phyloP scores from a whole-genome alignment of 352 stramenopile genomes.

The Sclerospora graminicola region DNA sequence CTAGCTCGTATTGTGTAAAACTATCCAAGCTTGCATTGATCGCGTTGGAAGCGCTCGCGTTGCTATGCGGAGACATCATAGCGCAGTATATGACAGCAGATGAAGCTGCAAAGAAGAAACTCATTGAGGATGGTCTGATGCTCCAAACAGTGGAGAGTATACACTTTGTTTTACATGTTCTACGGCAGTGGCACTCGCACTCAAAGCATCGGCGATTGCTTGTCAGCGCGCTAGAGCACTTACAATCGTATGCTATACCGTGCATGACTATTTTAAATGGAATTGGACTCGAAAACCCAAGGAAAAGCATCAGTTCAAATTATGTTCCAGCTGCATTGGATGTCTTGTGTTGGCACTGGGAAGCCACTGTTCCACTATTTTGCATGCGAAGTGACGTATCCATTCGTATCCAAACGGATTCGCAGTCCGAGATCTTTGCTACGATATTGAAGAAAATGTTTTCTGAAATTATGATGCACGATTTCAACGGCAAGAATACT shows the following conservation, averaged over 20 bases:
- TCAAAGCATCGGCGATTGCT: conserved; percentile 21
- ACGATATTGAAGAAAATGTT: conserved; percentile 5
- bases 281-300: neutral
- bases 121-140: conserved; percentile 1
- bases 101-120: conserved; percentile 1
- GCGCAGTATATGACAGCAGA: conserved; percentile 9
- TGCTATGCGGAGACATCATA: conserved; percentile 24
- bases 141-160: conserved; percentile 11
- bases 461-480: neutral
- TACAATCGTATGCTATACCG: conserved; percentile 17
- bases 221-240: conserved; percentile 10
- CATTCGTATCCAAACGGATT: conserved; percentile 17
- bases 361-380: conserved; percentile 27
- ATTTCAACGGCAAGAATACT: neutral
- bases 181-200: conserved; percentile 19
- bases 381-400: conserved; percentile 32
- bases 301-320: no score
- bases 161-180: conserved; percentile 1
- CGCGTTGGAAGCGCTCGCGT: conserved; percentile 42
- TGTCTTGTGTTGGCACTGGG: conserved; percentile 63
- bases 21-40: conserved; percentile 39
- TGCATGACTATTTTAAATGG: conserved; percentile 8
- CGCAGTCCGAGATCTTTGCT: conserved; percentile 3
- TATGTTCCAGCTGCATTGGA: conserved; percentile 6
- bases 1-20: conserved; percentile 24